Conservation (phyloP, 2,329 filamentous ascomycete genomes). For the Fusarium buxicola region DNA sequence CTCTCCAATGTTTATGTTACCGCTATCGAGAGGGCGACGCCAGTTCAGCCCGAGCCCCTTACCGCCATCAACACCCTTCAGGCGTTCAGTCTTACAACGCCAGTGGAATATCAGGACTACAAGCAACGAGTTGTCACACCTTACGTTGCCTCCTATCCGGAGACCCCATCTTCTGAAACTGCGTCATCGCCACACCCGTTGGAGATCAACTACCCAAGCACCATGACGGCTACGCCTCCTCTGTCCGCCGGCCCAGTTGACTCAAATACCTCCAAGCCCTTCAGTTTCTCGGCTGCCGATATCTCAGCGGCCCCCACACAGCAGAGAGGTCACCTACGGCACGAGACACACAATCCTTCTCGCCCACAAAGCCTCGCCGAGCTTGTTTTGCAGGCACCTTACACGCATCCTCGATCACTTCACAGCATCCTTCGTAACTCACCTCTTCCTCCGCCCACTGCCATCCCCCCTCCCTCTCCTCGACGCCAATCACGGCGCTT, state of each 20-base stretch:
- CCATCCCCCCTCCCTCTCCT: conserved; percentile 64
- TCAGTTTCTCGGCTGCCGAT: conserved; percentile 58
- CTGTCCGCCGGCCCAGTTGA: conserved; percentile 66
- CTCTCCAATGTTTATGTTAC: conserved; percentile 73
- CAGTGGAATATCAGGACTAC: conserved; percentile 47
- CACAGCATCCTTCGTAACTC: conserved; percentile 76
- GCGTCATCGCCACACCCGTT: conserved; percentile 60
- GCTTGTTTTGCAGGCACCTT: conserved; percentile 58
- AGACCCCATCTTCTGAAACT: conserved; percentile 65
- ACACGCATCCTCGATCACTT: conserved; percentile 67
- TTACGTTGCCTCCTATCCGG: conserved; percentile 60
- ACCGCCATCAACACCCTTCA: conserved; percentile 61
- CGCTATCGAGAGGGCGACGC: conserved; percentile 69
- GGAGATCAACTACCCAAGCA: conserved; percentile 63
- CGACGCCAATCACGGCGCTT: conserved; percentile 65
- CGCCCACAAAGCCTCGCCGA: conserved; percentile 30
- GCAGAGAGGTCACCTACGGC: conserved; percentile 11
- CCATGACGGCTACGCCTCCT: conserved; percentile 70
- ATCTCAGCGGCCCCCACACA: conserved; percentile 31
- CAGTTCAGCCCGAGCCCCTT: conserved; percentile 59
- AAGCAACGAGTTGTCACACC: conserved; percentile 57
- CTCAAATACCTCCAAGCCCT: conserved; percentile 54
- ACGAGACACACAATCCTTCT: conserved; percentile 30
- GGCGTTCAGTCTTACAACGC: conserved; percentile 48
- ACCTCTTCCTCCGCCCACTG: conserved; percentile 66